Conservation (phyloP, 176 grass and related monocot genomes). For the Raddia distichophylla region DNA sequence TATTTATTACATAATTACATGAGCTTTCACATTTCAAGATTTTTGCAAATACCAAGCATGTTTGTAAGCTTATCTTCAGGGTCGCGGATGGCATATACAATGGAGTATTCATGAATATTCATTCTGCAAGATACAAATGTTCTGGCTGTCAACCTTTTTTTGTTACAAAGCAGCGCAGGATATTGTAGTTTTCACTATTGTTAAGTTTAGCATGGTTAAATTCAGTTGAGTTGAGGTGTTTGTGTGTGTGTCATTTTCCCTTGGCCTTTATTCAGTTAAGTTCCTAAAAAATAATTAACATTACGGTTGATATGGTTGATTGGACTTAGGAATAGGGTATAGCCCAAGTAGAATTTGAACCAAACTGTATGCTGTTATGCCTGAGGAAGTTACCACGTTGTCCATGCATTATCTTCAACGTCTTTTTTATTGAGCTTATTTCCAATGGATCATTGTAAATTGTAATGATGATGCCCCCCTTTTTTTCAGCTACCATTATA, state of each 20-base stretch:
- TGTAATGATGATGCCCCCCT: slow-evolving; percentile 17
- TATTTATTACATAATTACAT: not conserved
- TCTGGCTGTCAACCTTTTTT: not conserved
- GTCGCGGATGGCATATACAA: not conserved
- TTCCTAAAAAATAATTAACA: not conserved
- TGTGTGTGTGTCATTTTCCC: not conserved
- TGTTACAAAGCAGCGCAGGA: not conserved
- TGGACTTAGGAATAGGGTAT: slow-evolving; percentile 2
- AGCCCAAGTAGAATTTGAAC: not conserved
- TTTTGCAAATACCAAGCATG: slow-evolving; percentile 23
- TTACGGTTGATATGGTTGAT: not conserved
- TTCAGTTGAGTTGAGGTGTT: not conserved
- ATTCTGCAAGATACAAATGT: slow-evolving; percentile 1
- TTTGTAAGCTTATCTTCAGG: slow-evolving; percentile 4
- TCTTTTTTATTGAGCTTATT: slow-evolving; percentile 2
- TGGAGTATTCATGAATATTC: slow-evolving; percentile 5
- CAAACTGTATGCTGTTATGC: not conserved
- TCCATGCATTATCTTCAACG: slow-evolving; percentile 7
- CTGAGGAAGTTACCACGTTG: slow-evolving; percentile 2
- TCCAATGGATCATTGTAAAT: slow-evolving; percentile 14
- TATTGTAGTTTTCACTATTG: not conserved
- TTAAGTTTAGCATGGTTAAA: slow-evolving; percentile 18
- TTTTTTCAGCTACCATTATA: slow-evolving; percentile 77
- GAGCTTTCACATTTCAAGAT: not conserved
- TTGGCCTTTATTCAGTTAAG: slow-evolving; percentile 2